These are phyloP conservation scores for Aspergillus nomiae DNA, from an alignment of 2,329 filamentous ascomycete genomes.

Conservation along the genomic window DNA sequence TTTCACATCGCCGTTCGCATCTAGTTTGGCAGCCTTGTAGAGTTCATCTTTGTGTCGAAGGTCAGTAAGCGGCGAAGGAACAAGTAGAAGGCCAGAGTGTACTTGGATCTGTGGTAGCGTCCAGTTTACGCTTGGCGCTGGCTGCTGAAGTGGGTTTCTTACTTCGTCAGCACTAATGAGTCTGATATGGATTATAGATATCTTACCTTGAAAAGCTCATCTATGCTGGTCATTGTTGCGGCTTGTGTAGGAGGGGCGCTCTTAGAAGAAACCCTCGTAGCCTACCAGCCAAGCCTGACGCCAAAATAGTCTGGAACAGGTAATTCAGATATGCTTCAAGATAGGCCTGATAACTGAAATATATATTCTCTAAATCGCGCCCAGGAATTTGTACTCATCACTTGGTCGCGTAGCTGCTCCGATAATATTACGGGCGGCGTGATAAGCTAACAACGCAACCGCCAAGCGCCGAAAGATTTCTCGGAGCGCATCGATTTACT, in stretches of 20 bases:
- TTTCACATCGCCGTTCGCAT: conserved; percentile 52
- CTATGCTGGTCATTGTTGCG: conserved; percentile 58
- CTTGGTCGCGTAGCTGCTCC: conserved; percentile 18
- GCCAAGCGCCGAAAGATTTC: conserved; percentile 40
- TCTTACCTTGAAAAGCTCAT: conserved; percentile 61
- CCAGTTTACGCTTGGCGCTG: conserved; percentile 61
- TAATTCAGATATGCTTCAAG: not conserved
- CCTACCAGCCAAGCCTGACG: not conserved
- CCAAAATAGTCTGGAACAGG: not conserved
- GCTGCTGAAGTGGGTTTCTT: conserved; percentile 53
- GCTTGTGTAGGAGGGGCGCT: conserved; percentile 8
- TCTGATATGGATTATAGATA: not conserved
- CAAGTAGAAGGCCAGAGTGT: conserved; percentile 20
- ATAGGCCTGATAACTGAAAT: not conserved
- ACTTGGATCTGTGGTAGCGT: conserved; percentile 56
- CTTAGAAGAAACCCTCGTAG: conserved; percentile 1
- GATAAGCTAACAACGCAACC: conserved; percentile 36
- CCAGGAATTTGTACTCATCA: not conserved
- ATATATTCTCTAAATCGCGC: not conserved
- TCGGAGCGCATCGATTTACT: conserved; percentile 18
- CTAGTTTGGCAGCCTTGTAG: conserved; percentile 63
- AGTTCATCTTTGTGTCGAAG: conserved; percentile 46
- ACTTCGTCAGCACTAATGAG: conserved; percentile 18
- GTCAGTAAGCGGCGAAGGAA: conserved; percentile 17
- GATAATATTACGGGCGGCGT: conserved; percentile 29